Evolutionary conservation across 306 rosid genomes (phyloP).

Genomic region (Acacia acuminata): DNA sequence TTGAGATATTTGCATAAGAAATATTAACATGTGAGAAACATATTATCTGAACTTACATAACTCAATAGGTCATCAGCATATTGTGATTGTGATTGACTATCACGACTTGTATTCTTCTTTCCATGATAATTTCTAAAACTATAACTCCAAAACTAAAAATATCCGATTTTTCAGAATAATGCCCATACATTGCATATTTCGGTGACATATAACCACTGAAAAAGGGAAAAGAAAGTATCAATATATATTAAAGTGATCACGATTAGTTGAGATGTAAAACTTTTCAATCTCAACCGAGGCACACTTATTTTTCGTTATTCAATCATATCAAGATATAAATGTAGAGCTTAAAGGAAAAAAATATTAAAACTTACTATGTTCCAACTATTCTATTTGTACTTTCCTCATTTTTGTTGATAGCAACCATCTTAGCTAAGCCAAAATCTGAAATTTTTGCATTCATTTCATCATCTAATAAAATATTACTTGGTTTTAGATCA

Average conservation of each 20-base stretch:
- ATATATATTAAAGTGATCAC: not conserved
- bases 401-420: not conserved
- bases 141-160: constrained; percentile 22
- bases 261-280: not conserved
- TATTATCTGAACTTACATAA: not conserved
- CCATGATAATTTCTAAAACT: constrained; percentile 21
- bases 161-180: not conserved
- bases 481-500: not conserved
- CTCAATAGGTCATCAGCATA: not conserved
- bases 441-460: constrained; percentile 50
- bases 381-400: not conserved
- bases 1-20: not conserved
- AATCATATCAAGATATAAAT: not conserved
- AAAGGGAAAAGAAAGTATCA: not conserved
- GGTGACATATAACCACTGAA: constrained; percentile 6
- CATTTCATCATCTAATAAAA: constrained; percentile 4
- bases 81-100: not conserved
- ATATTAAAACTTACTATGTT: not conserved
- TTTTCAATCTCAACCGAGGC: not conserved
- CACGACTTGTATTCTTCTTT: not conserved
- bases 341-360: not conserved
- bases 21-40: not conserved
- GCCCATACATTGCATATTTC: constrained; percentile 7
- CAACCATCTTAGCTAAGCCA: constrained; percentile 35
- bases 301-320: not conserved